Evolutionary conservation across 2,329 filamentous ascomycete species (phyloP).

Genomic region (Sporothrix luriei): DNA sequence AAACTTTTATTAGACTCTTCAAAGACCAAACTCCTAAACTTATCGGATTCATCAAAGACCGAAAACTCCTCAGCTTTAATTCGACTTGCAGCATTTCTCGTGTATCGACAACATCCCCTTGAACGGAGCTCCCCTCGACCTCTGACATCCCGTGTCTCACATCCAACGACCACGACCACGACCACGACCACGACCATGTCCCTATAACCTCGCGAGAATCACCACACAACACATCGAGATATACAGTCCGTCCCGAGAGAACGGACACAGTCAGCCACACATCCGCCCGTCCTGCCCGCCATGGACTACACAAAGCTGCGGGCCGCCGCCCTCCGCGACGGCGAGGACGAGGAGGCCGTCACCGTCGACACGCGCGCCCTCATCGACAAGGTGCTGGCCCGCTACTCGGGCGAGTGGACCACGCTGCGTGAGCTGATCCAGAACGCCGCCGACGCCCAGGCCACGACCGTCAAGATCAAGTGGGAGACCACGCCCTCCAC

Average conservation of each 20-base stretch:
- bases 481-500: conserved; percentile 89
- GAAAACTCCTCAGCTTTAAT: neutral
- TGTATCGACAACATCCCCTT: neutral
- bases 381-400: conserved; percentile 95
- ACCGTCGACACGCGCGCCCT: conserved; percentile 95
- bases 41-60: neutral
- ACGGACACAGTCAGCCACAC: neutral
- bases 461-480: conserved; percentile 83
- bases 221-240: neutral
- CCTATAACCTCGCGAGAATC: neutral
- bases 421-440: conserved; percentile 91
- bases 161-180: conserved; percentile 2
- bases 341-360: conserved; percentile 92
- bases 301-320: conserved; percentile 79
- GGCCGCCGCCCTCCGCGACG: conserved; percentile 81
- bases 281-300: neutral
- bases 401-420: conserved; percentile 95
- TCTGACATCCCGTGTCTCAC: conserved; percentile 21
- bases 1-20: too few relatives aligned
- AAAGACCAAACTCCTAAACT: too few relatives aligned
- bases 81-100: neutral
- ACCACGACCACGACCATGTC: neutral
- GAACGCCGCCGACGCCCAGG: conserved; percentile 96
- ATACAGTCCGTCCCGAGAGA: neutral
- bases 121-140: neutral